These are phyloP conservation scores for Pseudogymnoascus sp. DNA, from an alignment of 2,329 filamentous ascomycete genomes.

Conservation along the genomic window DNA sequence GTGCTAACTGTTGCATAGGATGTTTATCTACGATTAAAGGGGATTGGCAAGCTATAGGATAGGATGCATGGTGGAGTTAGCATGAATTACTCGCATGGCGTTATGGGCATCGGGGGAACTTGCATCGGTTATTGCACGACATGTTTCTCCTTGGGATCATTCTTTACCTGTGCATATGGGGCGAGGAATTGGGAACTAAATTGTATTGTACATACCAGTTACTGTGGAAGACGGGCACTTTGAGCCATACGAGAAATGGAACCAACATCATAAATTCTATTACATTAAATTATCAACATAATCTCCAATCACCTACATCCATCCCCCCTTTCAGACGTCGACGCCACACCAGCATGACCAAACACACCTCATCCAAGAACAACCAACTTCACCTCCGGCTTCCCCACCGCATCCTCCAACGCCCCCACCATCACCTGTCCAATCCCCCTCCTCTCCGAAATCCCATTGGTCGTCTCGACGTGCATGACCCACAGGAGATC, in stretches of 20 bases:
- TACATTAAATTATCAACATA: neutral
- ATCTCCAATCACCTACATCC: neutral
- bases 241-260: neutral
- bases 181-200: neutral
- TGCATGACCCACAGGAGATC: neutral
- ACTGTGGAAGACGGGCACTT: neutral
- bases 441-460: neutral
- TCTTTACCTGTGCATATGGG: neutral
- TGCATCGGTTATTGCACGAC: neutral
- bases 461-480: neutral
- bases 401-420: neutral
- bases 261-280: neutral
- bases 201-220: neutral
- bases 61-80: neutral
- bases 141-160: neutral
- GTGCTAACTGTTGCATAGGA: conserved; percentile 24
- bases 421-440: neutral
- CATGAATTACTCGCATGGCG: neutral
- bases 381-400: neutral
- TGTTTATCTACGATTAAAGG: conserved; percentile 58
- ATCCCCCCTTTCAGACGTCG: neutral
- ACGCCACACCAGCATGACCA: neutral
- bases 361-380: neutral
- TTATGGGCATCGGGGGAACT: neutral
- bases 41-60: conserved; percentile 38